phyloP scores from a whole-genome alignment of 2,329 filamentous ascomycete species.

The Daldinia eschscholtzii region DNA sequence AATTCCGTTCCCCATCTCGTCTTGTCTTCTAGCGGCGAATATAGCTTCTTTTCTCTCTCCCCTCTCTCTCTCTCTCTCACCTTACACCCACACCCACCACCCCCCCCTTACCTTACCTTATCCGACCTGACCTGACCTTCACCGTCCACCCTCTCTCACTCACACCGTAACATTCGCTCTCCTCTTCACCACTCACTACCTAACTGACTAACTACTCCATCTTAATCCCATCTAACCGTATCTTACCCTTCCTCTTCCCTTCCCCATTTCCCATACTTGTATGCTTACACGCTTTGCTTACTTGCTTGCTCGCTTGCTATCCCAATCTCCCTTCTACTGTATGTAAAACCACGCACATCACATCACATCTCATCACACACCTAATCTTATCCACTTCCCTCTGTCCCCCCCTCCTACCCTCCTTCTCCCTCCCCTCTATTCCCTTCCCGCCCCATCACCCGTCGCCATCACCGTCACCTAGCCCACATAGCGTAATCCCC shows the following conservation, averaged over 20 bases:
- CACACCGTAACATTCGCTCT: neutral
- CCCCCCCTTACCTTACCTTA: constrained; percentile 1
- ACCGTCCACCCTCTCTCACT: neutral
- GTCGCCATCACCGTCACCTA: constrained; percentile 1
- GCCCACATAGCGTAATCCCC: neutral
- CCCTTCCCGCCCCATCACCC: neutral
- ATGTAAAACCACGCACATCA: neutral
- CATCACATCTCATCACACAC: neutral
- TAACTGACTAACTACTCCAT: too few species aligned
- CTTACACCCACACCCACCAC: neutral
- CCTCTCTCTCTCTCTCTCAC: neutral
- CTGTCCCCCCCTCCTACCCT: too few species aligned
- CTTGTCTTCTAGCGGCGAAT: too few species aligned
- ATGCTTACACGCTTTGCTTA: too few species aligned
- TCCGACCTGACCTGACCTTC: neutral
- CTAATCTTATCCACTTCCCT: neutral
- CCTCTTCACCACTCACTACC: too few species aligned
- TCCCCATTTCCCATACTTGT: neutral
- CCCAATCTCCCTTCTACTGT: too few species aligned
- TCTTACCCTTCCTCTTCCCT: neutral
- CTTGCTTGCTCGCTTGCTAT: neutral
- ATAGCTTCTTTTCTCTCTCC: neutral
- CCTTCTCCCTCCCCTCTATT: neutral
- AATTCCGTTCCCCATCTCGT: neutral
- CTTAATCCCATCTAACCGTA: too few species aligned